Base-by-base conservation (phyloP, 805 yeast species). In the Yarrowia keelungensis region DNA sequence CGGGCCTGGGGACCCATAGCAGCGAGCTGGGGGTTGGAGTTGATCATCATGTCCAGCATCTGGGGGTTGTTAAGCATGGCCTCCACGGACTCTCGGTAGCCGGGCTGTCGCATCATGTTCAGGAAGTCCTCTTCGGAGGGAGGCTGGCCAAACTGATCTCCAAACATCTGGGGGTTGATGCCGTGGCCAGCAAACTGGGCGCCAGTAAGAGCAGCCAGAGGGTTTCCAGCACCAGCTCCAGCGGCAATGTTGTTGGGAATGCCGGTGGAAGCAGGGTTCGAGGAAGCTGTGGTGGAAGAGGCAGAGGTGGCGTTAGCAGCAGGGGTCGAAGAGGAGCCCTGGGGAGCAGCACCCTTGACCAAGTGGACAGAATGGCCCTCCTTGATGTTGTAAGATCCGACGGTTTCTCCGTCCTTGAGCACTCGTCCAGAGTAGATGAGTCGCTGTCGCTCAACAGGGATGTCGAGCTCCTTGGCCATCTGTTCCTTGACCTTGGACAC, bases 141-240 rank as follows among this genome's bases (percentile, higher is more conserved):
- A 74, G 88, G 80, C 56, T 85, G 86, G 51, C 88, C 88, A 91
- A 89, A 86, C 77, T 93, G 98, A 36, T 97, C 93, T 1, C 97
- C 97, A 80, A 94, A 92, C 89, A 91, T 85, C 3, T 90, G 84
- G 5, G 99, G 98, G 78, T 95, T 82, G 74, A 92, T 93, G 8
- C 92, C 85, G 74, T 87, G 88, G 0, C 99, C 99, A 2, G 98
- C 98, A 75, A 92, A 95, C 68, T 98, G 86, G 1, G 98, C 98
- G 62, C 97, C 94, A 0, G 98, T 94, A 72, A 94, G 82, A 72
- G 90, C 97, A 11, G 97, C 93, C 74, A 95, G 83, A 45, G 97
- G 97, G 78, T 95, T 92, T 78, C 89, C 91, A 0, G 96, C 85
- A 12, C 94, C 95, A 71, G 87, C 89, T 5, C 99, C 99, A 2